Evolutionary conservation across 192 early-diverging fungal genomes (phyloP).

Genomic region (Backusella circina): DNA sequence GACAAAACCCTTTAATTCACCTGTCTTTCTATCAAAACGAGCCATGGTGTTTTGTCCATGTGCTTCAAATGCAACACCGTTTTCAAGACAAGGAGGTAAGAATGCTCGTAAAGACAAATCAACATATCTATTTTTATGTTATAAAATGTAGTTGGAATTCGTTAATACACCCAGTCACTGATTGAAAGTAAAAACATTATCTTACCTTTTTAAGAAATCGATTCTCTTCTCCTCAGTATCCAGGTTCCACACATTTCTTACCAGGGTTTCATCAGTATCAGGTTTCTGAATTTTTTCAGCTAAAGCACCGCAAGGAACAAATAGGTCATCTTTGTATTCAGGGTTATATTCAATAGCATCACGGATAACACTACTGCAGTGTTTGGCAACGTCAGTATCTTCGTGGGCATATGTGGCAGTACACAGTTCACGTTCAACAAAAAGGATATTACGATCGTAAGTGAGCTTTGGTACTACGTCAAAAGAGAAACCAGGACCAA

Average conservation of each 20-base stretch:
- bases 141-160: background rate
- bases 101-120: constrained; percentile 52
- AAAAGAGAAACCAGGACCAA: constrained; percentile 51
- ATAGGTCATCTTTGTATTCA: constrained; percentile 31
- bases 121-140: constrained; percentile 32
- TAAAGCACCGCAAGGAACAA: constrained; percentile 56
- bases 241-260: constrained; percentile 44
- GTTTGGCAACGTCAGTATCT: constrained; percentile 60
- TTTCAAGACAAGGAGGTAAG: constrained; percentile 52
- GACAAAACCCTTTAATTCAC: constrained; percentile 53
- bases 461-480: constrained; percentile 42
- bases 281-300: constrained; percentile 38
- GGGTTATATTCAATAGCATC: constrained; percentile 44
- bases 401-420: constrained; percentile 44
- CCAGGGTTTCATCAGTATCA: constrained; percentile 35
- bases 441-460: constrained; percentile 34
- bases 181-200: background rate
- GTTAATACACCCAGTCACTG: background rate
- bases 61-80: constrained; percentile 66
- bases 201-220: constrained; percentile 41
- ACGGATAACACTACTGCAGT: constrained; percentile 55
- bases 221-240: constrained; percentile 39
- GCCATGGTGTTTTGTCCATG: constrained; percentile 63
- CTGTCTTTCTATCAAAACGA: constrained; percentile 46
- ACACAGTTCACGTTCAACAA: constrained; percentile 53